phyloP scores from a whole-genome alignment of 345 rosid genomes.

The Eucalyptus erythrocorys region DNA sequence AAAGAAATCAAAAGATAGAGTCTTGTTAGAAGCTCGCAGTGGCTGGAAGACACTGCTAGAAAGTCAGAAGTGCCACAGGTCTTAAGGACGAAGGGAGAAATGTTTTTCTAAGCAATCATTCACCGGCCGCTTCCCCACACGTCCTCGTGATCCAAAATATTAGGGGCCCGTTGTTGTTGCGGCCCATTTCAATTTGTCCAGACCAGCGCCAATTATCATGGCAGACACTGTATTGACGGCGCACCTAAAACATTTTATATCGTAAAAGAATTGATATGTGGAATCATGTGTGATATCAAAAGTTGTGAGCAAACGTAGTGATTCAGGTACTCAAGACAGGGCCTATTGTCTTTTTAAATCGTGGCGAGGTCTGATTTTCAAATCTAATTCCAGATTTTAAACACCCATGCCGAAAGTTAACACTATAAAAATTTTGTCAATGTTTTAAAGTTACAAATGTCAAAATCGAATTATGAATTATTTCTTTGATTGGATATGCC shows the following conservation, averaged over 20 bases:
- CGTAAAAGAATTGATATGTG: background rate
- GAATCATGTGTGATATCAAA: background rate
- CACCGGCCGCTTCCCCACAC: background rate
- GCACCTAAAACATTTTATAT: background rate
- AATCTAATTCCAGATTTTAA: background rate
- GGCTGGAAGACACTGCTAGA: background rate
- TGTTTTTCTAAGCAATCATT: background rate
- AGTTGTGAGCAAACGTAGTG: background rate
- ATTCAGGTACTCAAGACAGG: background rate
- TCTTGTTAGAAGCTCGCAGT: background rate
- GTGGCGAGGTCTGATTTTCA: background rate
- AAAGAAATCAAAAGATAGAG: background rate
- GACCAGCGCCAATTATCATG: background rate
- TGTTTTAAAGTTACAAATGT: accelerated
- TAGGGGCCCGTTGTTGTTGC: background rate
- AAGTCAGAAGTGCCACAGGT: background rate
- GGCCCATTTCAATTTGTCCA: background rate
- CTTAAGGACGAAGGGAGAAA: background rate
- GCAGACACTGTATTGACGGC: background rate
- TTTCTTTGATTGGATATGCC: too few species aligned
- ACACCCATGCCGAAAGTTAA: background rate
- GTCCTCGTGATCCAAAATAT: background rate
- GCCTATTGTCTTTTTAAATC: too few species aligned
- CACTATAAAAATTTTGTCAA: accelerated
- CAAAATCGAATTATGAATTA: background rate